Evolutionary conservation across 106 monocot species (phyloP).

Genomic region (Dendrobium nobile): DNA sequence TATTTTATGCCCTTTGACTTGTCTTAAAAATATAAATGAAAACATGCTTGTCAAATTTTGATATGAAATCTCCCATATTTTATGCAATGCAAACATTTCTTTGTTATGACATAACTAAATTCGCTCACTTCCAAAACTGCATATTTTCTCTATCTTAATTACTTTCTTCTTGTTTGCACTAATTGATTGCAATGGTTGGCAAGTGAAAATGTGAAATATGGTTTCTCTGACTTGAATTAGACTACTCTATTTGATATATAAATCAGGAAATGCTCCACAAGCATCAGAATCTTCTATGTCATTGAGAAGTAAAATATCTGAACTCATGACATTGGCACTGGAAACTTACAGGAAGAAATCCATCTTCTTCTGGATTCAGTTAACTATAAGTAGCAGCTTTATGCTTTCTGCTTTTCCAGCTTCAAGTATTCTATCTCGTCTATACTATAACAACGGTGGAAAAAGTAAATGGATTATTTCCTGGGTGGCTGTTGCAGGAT

Average conservation of each 20-base stretch:
- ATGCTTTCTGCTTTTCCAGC: constrained; percentile 93
- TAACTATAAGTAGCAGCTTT: constrained; percentile 34
- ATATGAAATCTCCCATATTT: neutral
- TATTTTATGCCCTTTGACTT: neutral
- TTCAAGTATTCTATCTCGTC: constrained; percentile 79
- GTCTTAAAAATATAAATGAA: neutral
- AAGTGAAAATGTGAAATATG: neutral
- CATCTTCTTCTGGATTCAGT: constrained; percentile 53
- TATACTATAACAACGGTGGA: constrained; percentile 73
- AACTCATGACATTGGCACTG: constrained; percentile 9
- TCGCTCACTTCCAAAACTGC: neutral
- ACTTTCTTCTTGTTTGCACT: no score
- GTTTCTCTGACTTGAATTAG: neutral
- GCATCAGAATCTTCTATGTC: constrained; percentile 8
- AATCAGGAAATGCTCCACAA: constrained; percentile 10
- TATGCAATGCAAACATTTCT: neutral
- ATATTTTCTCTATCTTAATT: no score
- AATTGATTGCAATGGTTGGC: no score
- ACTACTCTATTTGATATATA: constrained; percentile 1
- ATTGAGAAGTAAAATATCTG: constrained; percentile 13
- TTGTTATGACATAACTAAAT: neutral
- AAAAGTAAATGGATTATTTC: constrained; percentile 95
- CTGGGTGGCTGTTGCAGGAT: constrained; percentile 85
- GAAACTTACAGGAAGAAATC: constrained; percentile 42
- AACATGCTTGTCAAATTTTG: neutral